Conservation (phyloP, 192 early-diverging fungal species). For the Gigaspora rosea region DNA sequence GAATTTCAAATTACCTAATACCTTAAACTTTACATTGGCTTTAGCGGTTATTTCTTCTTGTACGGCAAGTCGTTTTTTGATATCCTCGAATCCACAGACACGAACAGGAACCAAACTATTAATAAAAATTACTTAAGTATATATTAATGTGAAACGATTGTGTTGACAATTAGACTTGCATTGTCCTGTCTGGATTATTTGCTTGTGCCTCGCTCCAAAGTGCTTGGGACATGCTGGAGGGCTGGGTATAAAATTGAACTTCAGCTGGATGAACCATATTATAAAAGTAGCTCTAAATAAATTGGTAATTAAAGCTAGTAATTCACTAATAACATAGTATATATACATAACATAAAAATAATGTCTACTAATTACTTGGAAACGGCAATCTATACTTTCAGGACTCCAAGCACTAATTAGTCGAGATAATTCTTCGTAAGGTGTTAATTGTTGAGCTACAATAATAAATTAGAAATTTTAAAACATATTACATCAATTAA, state of each 20-base stretch:
- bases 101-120: conserved; percentile 87
- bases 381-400: conserved; percentile 72
- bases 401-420: conserved; percentile 71
- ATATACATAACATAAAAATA: not conserved
- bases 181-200: conserved; percentile 87
- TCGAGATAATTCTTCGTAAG: not conserved
- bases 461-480: not conserved
- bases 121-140: not conserved
- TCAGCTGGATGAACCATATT: conserved; percentile 90
- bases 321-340: not conserved
- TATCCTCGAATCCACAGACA: conserved; percentile 87
- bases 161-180: conserved; percentile 46
- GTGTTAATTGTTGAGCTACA: not conserved
- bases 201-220: conserved; percentile 82
- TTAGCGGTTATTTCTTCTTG: conserved; percentile 70
- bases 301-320: not conserved
- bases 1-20: conserved; percentile 30
- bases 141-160: no score
- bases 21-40: conserved; percentile 72
- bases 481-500: not conserved
- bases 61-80: conserved; percentile 80
- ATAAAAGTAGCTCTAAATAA: conserved; percentile 86
- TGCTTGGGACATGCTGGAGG: conserved; percentile 64
- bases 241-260: conserved; percentile 73
- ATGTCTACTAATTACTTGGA: conserved; percentile 55